Base-by-base conservation (phyloP, 495 filamentous ascomycete genomes). In the Podospora bellae-mahoneyi region DNA sequence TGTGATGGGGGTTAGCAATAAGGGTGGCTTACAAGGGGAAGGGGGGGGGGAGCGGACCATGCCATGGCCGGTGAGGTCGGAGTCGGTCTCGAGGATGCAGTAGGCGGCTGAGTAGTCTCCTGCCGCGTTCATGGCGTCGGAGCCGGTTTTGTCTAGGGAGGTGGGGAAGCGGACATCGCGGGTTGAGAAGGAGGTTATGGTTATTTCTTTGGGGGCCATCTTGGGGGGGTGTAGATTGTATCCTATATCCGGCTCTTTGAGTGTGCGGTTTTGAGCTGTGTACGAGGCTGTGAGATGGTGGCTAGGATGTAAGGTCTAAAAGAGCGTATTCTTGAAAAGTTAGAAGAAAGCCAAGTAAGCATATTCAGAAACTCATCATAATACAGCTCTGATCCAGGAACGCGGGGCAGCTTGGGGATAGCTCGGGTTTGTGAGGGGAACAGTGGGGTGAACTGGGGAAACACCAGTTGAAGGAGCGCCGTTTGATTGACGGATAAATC, bases 51-150 rank as follows among this genome's bases (percentile, higher is more conserved):
- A 55, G 28, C 76, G 44, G 83, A 94, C 90, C 93, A 97, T 96
- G 74, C 93, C 92, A 74, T 97, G 94, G 60, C 94, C 94, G 16
- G 83, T 80, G 76, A 87, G 83, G 4, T 84, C 75, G 0, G 89
- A 88, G 75, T 96, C 89, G 1, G 94, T 97, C 73, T 91, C 79
- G 64, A 97, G 84, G 74, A 97, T 93, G 78, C 93, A 96, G 84
- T 97, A 97, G 16, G 94, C 92, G 59, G 93, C 83, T 2, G 91
- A 94, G 79, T 97, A 97, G 81, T 97, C 94, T 48, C 93, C 92
- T 4, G 94, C 92, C 16, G 91, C 90, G 76, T 97, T 97, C 94
- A 97, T 97, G 75, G 94, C 94, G 85, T 97, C 94, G 39, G 92
- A 96, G 73, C 94, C 94, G 7, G 92, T 96, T 82, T 94, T 95